phyloP scores from a whole-genome alignment of 177 flowering plant genomes.

The Tripterygium wilfordii region DNA sequence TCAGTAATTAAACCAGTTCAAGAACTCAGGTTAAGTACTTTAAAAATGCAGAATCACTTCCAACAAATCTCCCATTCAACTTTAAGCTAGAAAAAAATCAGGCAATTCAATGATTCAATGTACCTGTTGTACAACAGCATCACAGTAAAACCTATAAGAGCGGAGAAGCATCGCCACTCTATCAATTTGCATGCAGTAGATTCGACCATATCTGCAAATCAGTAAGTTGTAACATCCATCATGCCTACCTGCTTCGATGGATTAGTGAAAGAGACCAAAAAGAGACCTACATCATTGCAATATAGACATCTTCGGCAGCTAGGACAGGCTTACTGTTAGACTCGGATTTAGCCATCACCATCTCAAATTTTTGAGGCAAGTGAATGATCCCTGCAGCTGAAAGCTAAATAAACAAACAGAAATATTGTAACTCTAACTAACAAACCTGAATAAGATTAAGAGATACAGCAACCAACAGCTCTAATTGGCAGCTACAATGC shows the following conservation, averaged over 20 bases:
- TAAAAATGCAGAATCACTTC: too few species aligned
- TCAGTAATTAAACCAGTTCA: too few species aligned
- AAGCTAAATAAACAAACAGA: constrained; percentile 42
- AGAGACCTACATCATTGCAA: constrained; percentile 69
- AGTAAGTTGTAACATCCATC: neutral
- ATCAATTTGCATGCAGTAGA: constrained; percentile 96
- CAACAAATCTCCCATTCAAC: too few species aligned
- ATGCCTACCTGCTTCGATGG: neutral
- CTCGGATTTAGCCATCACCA: constrained; percentile 87
- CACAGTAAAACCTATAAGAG: constrained; percentile 82
- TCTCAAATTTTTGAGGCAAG: constrained; percentile 93
- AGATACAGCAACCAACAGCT: neutral
- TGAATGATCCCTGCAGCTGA: constrained; percentile 85
- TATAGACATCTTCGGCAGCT: constrained; percentile 77
- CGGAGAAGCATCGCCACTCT: constrained; percentile 82
- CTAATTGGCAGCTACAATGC: too few species aligned
- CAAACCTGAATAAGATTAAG: neutral
- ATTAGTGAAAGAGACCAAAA: constrained; percentile 6
- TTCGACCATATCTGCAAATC: constrained; percentile 83
- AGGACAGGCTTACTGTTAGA: constrained; percentile 82
- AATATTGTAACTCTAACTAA: constrained; percentile 1
- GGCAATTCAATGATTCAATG: too few species aligned
- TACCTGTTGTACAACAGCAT: constrained; percentile 98
- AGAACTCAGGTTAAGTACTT: too few species aligned
- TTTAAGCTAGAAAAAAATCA: too few species aligned